Conservation (phyloP, 495 filamentous ascomycete genomes). For the Tuber brumale region DNA sequence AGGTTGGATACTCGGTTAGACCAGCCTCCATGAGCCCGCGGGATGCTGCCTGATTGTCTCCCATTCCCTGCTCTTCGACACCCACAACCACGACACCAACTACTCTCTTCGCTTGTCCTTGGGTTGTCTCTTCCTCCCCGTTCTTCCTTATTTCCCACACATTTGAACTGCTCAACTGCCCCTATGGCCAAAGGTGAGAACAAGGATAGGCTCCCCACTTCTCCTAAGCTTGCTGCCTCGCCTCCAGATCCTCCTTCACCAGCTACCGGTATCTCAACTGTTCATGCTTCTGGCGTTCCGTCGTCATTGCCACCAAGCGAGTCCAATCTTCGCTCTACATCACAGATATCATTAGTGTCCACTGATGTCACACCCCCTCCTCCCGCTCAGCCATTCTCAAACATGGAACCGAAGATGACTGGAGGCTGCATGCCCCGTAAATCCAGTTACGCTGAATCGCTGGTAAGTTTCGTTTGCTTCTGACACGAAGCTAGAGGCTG, state of each 20-base stretch:
- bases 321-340: slow-evolving; percentile 23
- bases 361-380: slow-evolving; percentile 17
- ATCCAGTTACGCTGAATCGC: slow-evolving; percentile 34
- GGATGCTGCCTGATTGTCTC: background rate
- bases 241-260: slow-evolving; percentile 22
- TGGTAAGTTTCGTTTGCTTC: slow-evolving; percentile 21
- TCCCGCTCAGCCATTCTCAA: slow-evolving; percentile 14
- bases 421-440: slow-evolving; percentile 14
- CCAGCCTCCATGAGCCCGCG: background rate
- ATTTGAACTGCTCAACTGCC: background rate
- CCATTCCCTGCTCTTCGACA: background rate
- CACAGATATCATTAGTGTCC: slow-evolving; percentile 9
- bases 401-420: slow-evolving; percentile 26
- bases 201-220: slow-evolving; percentile 27
- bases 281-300: slow-evolving; percentile 27
- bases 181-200: slow-evolving; percentile 28
- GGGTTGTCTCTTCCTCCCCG: background rate
- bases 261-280: slow-evolving; percentile 20
- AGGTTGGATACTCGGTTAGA: background rate
- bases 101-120: background rate
- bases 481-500: slow-evolving; percentile 5
- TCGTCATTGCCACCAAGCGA: slow-evolving; percentile 26
- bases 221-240: slow-evolving; percentile 20
- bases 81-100: background rate
- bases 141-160: background rate